A percentile compares a stretch with the other conserved stretches of the same genome.
phyloP scores from a whole-genome alignment of 148 eudicot species.

The Silene uniflora region DNA sequence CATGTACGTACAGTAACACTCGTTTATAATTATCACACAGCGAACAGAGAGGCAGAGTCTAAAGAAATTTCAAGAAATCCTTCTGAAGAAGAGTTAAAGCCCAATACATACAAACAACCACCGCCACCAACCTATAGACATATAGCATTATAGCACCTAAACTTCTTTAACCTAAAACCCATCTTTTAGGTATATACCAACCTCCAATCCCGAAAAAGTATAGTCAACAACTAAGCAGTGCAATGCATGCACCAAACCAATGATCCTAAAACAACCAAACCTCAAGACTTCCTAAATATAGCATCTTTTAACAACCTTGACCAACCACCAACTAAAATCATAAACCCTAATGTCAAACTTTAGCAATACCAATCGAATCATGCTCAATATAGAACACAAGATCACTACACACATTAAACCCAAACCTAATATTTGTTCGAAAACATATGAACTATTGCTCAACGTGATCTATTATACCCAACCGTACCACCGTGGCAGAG shows the following conservation, averaged over 20 bases:
- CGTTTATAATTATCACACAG: not conserved
- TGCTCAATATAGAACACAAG: not conserved
- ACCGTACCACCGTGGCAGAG: too few species aligned
- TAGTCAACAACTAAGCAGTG: constrained; percentile 9
- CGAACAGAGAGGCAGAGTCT: not conserved
- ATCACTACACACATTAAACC: not conserved
- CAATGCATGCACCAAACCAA: constrained; percentile 4
- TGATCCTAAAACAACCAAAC: not conserved
- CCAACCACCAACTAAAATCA: not conserved
- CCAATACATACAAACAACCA: not conserved
- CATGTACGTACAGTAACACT: not conserved
- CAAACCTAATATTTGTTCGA: not conserved
- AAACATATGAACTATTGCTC: not conserved
- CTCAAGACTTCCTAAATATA: not conserved
- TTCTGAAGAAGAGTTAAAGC: not conserved
- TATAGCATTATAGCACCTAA: not conserved
- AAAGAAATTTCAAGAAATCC: not conserved
- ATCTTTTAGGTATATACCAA: constrained; percentile 12
- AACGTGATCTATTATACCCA: not conserved
- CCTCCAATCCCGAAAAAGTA: constrained; percentile 3
- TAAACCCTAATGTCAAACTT: not conserved
- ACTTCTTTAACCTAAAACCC: constrained; percentile 3
- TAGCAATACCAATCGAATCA: not conserved
- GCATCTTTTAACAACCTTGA: constrained; percentile 1
- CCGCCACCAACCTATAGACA: not conserved